phyloP scores from a whole-genome alignment of 192 early-diverging fungal species.

The Umbelopsis sp. region DNA sequence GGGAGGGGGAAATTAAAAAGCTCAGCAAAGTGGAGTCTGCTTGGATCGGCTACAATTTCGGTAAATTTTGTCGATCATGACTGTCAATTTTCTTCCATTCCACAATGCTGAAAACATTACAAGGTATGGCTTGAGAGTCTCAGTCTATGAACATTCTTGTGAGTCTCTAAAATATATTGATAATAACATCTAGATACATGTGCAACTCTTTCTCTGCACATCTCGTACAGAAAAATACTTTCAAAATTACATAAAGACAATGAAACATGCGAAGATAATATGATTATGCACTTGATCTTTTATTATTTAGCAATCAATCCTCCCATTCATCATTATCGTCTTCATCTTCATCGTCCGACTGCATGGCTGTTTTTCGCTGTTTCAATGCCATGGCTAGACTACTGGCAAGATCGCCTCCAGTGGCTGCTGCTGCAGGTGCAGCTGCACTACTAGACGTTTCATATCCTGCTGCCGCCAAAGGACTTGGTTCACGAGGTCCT shows the following conservation, averaged over 20 bases:
- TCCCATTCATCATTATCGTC: constrained; percentile 42
- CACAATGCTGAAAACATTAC: too few species aligned
- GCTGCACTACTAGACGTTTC: neutral
- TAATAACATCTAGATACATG: neutral
- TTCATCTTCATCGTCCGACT: constrained; percentile 40
- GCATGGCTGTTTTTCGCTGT: constrained; percentile 34
- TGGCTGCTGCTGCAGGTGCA: neutral
- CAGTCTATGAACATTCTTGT: too few species aligned
- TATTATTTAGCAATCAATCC: too few species aligned
- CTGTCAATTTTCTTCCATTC: too few species aligned
- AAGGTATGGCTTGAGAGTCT: too few species aligned
- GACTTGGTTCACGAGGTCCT: constrained; percentile 14
- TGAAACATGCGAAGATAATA: neutral
- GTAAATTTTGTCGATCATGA: too few species aligned
- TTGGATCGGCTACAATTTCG: neutral
- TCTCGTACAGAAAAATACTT: neutral
- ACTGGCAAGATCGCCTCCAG: constrained; percentile 24
- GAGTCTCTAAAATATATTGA: neutral
- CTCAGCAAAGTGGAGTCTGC: too few species aligned
- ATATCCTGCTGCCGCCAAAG: constrained; percentile 12
- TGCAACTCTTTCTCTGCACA: too few species aligned
- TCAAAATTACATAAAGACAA: neutral
- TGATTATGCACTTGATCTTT: too few species aligned
- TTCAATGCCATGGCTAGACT: constrained; percentile 33
- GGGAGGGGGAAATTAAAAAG: too few species aligned